Evolutionary conservation across 2,329 filamentous ascomycete species (phyloP).

Genomic region (Aspergillus texensis): DNA sequence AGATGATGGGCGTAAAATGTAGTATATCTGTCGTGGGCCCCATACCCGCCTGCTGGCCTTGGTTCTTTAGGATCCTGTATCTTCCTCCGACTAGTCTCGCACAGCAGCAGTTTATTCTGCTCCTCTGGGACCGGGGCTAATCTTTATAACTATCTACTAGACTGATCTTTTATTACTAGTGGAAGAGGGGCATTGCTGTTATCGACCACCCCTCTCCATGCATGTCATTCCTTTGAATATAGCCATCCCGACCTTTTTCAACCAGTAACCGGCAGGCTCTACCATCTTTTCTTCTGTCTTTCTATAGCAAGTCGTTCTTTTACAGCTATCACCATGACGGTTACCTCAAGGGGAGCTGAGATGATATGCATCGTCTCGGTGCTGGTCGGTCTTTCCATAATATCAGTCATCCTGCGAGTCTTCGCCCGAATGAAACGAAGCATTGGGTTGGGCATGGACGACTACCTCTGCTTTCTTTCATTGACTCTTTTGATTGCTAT

Average conservation of each 20-base stretch:
- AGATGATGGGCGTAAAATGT: not conserved
- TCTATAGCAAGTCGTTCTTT: conserved; percentile 4
- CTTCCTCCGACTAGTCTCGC: conserved; percentile 15
- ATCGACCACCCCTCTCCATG: conserved; percentile 1
- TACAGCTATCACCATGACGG: conserved; percentile 23
- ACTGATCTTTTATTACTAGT: not conserved
- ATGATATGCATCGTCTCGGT: conserved; percentile 36
- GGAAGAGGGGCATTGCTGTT: not conserved
- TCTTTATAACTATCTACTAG: not conserved
- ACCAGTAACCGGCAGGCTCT: not conserved
- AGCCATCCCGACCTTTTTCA: not conserved
- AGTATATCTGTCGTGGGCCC: conserved; percentile 8
- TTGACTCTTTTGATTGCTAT: conserved; percentile 32
- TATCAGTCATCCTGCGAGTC: conserved; percentile 29
- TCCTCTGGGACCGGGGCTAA: not conserved
- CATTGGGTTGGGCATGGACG: conserved; percentile 34
- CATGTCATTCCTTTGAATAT: conserved; percentile 7
- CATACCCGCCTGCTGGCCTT: not conserved
- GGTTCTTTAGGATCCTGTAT: conserved; percentile 14
- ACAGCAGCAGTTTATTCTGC: not conserved
- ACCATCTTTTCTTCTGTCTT: not conserved
- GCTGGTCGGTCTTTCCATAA: conserved; percentile 30
- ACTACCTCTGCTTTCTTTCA: conserved; percentile 33
- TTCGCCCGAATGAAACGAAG: conserved; percentile 31
- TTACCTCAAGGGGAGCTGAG: conserved; percentile 28